Conservation (phyloP, 2,329 filamentous ascomycete species). For the Pseudogymnoascus sp. region DNA sequence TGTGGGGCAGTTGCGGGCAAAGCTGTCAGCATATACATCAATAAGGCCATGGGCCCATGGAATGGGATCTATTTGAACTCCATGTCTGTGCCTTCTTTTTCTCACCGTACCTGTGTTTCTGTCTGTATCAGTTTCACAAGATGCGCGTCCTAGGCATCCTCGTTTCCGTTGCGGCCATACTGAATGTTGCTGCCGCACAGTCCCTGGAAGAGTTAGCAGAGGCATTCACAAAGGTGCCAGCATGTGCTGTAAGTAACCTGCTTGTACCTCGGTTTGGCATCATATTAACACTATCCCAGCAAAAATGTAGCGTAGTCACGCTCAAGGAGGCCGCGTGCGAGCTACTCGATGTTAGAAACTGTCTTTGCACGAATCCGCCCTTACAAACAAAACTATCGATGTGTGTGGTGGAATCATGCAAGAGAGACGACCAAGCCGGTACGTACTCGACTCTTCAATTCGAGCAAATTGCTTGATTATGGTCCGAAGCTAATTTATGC, state of each 20-base stretch:
- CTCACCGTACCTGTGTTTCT: background rate
- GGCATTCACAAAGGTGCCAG: background rate
- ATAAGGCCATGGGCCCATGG: background rate
- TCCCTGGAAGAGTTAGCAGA: background rate
- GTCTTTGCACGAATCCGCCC: slow-evolving; percentile 16
- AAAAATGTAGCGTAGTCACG: background rate
- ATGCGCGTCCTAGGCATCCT: slow-evolving; percentile 7
- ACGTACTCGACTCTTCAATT: background rate
- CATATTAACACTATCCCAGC: background rate
- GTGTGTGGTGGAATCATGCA: slow-evolving; percentile 15
- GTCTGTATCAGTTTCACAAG: background rate
- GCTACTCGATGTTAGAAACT: slow-evolving; percentile 10
- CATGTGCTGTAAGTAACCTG: background rate
- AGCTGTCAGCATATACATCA: slow-evolving; percentile 3
- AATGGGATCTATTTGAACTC: background rate
- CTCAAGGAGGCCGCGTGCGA: slow-evolving; percentile 1
- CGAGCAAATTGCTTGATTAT: background rate
- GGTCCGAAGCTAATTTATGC: background rate
- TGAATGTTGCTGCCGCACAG: background rate
- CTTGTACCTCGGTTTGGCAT: background rate
- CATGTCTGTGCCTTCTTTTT: slow-evolving; percentile 4
- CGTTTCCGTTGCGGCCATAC: background rate
- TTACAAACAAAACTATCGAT: slow-evolving; percentile 13
- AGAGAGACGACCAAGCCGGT: slow-evolving; percentile 16
- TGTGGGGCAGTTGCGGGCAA: background rate